A percentile compares a stretch with the other conserved stretches of the same genome.
phyloP scores from a whole-genome alignment of 352 stramenopile genomes.

The Lagenidium giganteum region DNA sequence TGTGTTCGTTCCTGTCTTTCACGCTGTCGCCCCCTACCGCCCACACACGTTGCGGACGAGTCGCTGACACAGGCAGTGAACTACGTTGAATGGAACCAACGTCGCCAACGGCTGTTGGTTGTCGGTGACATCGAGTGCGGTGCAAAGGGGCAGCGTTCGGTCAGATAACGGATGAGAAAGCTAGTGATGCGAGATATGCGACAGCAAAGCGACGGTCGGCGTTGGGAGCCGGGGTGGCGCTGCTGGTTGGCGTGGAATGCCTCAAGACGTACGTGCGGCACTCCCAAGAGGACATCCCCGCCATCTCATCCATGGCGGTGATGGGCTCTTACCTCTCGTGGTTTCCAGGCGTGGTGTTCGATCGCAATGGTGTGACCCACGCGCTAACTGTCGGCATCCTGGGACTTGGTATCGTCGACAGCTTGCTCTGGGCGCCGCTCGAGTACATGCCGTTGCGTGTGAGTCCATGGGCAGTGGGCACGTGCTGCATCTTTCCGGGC shows the following conservation, averaged over 20 bases:
- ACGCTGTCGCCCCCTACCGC: too few relatives aligned
- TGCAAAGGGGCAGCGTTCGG: too few relatives aligned
- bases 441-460: slow-evolving; percentile 29
- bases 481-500: slow-evolving; percentile 56
- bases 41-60: too few relatives aligned
- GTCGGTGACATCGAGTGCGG: too few relatives aligned
- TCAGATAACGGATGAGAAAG: too few relatives aligned
- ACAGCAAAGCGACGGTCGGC: too few relatives aligned
- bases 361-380: slow-evolving; percentile 51
- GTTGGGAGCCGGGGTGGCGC: slow-evolving; percentile 43
- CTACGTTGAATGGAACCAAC: too few relatives aligned
- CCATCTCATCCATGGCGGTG: slow-evolving; percentile 67
- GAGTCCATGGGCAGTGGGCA: slow-evolving; percentile 43
- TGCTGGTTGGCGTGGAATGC: slow-evolving; percentile 78
- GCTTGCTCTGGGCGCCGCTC: slow-evolving; percentile 40
- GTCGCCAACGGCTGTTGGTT: too few relatives aligned
- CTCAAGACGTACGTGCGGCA: slow-evolving; percentile 73
- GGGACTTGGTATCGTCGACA: slow-evolving; percentile 30
- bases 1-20: too few relatives aligned
- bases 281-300: slow-evolving; percentile 68
- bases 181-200: too few relatives aligned
- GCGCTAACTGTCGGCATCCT: slow-evolving; percentile 46
- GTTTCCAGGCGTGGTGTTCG: slow-evolving; percentile 64
- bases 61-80: too few relatives aligned
- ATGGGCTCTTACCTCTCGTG: slow-evolving; percentile 77